Conservation (phyloP, 345 rosid species). For the Combretum micranthum region DNA sequence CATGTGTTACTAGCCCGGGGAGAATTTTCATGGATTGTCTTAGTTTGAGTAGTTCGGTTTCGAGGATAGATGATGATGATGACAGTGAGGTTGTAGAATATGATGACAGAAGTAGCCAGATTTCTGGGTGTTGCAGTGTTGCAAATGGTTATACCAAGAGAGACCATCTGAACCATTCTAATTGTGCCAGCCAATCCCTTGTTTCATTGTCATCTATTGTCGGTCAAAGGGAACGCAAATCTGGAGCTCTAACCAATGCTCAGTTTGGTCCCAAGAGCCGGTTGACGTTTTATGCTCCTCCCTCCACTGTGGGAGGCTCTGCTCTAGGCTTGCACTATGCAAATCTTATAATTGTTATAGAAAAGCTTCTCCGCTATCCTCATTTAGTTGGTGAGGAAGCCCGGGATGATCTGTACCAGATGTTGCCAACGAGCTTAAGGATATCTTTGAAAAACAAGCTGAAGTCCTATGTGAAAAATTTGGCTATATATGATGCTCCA, state of each 20-base stretch:
- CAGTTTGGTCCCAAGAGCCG: slow-evolving; percentile 49
- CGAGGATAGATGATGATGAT: slow-evolving; percentile 41
- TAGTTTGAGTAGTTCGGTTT: slow-evolving; percentile 58
- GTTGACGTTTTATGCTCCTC: slow-evolving; percentile 41
- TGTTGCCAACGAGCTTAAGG: slow-evolving; percentile 82
- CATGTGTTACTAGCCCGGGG: slow-evolving; percentile 75
- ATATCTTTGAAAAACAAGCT: slow-evolving; percentile 52
- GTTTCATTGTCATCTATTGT: slow-evolving; percentile 17
- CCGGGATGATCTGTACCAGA: slow-evolving; percentile 88
- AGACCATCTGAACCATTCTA: slow-evolving; percentile 20
- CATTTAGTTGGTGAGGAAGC: slow-evolving; percentile 95
- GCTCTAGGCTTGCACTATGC: slow-evolving; percentile 90
- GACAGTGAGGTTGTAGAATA: slow-evolving; percentile 24
- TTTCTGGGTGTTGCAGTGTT: slow-evolving; percentile 35
- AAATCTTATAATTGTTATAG: slow-evolving; percentile 75
- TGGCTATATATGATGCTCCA: slow-evolving; percentile 90
- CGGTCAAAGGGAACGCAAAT: slow-evolving; percentile 25
- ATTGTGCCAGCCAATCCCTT: slow-evolving; percentile 16
- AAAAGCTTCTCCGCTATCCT: slow-evolving; percentile 84
- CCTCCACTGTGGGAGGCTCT: slow-evolving; percentile 83
- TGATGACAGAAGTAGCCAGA: slow-evolving; percentile 36
- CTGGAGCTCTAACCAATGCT: slow-evolving; percentile 15
- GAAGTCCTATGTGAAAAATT: slow-evolving; percentile 62
- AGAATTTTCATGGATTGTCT: slow-evolving; percentile 85
- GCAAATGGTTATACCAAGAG: slow-evolving; percentile 27